Conservation (phyloP, 495 filamentous ascomycete species). For the Cenococcum geophilum region DNA sequence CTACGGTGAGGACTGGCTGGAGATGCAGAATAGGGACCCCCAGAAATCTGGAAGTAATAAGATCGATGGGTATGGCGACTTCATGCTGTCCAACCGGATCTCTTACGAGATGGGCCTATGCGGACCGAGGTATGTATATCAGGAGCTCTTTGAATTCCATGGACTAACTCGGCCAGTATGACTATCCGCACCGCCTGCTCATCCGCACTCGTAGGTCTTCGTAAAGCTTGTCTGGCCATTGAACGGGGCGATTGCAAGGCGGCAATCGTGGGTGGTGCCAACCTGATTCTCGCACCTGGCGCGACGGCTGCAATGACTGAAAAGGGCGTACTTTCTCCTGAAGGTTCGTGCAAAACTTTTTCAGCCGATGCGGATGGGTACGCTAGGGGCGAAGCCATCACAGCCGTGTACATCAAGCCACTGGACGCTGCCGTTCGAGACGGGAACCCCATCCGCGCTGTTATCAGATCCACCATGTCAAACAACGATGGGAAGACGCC, state of each 20-base stretch:
- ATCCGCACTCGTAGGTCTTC: not conserved
- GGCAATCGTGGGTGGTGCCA: constrained; percentile 8
- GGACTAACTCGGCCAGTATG: not conserved
- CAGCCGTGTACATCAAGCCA: constrained; percentile 39
- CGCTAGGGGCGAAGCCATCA: constrained; percentile 25
- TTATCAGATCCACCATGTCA: constrained; percentile 36
- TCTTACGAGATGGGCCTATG: constrained; percentile 19
- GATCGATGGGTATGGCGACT: constrained; percentile 9
- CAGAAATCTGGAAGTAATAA: constrained; percentile 7
- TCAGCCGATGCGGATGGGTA: constrained; percentile 9
- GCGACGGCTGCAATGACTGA: constrained; percentile 36
- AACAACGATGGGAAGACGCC: constrained; percentile 32
- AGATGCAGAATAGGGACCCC: constrained; percentile 8
- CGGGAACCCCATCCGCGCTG: constrained; percentile 36
- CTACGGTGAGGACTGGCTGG: constrained; percentile 12
- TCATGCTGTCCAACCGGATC: constrained; percentile 16
- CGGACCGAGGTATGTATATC: constrained; percentile 13
- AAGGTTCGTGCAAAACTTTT: constrained; percentile 13
- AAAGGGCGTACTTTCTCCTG: not conserved
- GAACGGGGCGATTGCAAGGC: not conserved
- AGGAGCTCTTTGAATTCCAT: not conserved
- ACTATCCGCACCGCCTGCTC: constrained; percentile 14
- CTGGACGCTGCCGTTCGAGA: constrained; percentile 38
- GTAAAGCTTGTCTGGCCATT: constrained; percentile 6
- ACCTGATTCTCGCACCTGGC: constrained; percentile 38